phyloP scores from a whole-genome alignment of 2,329 filamentous ascomycete genomes.

The Aspergillus sp. region DNA sequence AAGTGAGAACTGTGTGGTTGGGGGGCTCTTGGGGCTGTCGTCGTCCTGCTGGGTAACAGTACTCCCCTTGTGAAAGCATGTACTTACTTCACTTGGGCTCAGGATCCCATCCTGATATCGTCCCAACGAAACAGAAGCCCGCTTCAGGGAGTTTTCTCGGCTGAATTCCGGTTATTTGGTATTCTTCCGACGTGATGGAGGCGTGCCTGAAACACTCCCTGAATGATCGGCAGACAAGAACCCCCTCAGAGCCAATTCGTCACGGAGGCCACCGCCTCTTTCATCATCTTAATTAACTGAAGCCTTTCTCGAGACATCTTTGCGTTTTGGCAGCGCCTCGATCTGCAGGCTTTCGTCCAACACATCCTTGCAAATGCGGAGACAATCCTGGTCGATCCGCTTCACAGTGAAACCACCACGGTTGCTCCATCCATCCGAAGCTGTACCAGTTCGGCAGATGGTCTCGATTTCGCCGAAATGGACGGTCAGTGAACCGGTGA shows the following conservation, averaged over 20 bases:
- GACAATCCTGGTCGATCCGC: neutral
- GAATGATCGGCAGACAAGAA: neutral
- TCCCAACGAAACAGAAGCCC: neutral
- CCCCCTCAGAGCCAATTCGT: neutral
- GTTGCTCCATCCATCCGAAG: neutral
- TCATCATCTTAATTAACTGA: neutral
- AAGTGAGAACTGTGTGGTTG: no score
- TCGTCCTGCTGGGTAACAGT: no score
- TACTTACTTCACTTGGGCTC: no score
- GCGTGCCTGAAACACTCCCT: neutral
- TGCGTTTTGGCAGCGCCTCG: neutral
- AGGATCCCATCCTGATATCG: neutral
- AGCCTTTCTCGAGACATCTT: neutral
- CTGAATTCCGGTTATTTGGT: neutral
- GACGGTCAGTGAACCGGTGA: neutral
- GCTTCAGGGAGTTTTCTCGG: neutral
- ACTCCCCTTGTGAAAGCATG: no score
- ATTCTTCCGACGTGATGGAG: neutral
- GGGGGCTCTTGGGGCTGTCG: no score
- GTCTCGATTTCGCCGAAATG: no score
- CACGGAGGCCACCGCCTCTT: neutral
- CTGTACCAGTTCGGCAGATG: no score
- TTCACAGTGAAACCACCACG: no score
- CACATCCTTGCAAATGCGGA: slow-evolving; percentile 1
- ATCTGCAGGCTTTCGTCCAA: neutral